Evolutionary conservation across 768 basidiomycete species (phyloP).

Genomic region (Tulasnella sp.): DNA sequence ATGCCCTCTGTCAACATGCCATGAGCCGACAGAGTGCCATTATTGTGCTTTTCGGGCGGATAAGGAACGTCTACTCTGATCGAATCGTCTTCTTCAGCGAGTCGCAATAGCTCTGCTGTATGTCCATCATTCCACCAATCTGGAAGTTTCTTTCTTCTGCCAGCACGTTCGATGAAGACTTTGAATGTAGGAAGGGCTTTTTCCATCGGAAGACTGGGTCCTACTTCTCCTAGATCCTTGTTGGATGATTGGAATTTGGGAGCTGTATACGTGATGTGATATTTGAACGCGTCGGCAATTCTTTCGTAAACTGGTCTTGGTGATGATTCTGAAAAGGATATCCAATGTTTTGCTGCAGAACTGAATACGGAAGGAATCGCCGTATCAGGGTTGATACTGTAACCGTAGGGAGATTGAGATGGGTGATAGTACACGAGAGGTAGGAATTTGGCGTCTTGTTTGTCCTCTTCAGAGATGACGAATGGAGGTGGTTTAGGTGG

Average conservation of each 20-base stretch:
- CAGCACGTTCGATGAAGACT: not conserved
- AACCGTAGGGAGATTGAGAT: no score
- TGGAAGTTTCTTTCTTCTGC: not conserved
- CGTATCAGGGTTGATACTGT: no score
- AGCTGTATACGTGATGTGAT: not conserved
- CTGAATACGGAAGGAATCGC: no score
- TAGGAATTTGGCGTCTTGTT: no score
- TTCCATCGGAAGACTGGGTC: not conserved
- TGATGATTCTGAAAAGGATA: no score
- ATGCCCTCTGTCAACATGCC: not conserved
- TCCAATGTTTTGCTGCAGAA: no score
- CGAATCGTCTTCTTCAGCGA: not conserved
- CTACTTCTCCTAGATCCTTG: no score
- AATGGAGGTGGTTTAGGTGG: not conserved
- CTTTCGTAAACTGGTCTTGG: not conserved
- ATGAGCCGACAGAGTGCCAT: not conserved
- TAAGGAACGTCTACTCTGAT: not conserved
- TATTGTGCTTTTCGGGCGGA: not conserved
- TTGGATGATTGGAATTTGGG: not conserved
- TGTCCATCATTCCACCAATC: slow-evolving; percentile 1
- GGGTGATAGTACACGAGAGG: no score
- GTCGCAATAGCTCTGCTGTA: not conserved
- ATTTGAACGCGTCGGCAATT: slow-evolving; percentile 1
- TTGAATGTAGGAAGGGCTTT: not conserved
- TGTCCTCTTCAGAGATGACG: not conserved